Base-by-base conservation (phyloP, 169 alveolate species). In the Eimeria falciformis region DNA sequence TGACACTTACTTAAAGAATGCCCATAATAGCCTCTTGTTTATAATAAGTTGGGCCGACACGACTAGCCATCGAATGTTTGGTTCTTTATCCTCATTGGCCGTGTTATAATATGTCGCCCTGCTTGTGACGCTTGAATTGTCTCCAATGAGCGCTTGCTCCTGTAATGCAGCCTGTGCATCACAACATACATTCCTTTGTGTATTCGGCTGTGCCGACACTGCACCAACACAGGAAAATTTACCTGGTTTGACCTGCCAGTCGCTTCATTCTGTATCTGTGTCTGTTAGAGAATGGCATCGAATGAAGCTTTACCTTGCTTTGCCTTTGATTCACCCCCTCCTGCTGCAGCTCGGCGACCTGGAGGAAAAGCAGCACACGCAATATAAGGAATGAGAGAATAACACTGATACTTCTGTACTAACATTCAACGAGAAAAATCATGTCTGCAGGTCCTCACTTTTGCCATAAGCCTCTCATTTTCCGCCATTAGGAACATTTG, bases 401-500 rank as follows among this genome's bases (percentile, higher is more conserved):
- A n/a, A n/a, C n/a, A 4, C 66, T 47, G 33, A 14, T 3, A 4
- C 58, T 1, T n/a, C 37, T 6, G 58, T 18, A 25, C 5, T 40
- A n/a, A 23, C 62, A 18, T 37, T 33, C 9, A 43, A n/a, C 40
- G 5, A 11, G 5, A 46, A 33, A 17, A 37, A 25, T 29, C 62
- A 73, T 43, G 62, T 25, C 45, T 73, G 12, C 25, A 3, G 11
- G 0, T 55, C 66, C 81, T 33, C 50, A 89, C 93, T 55, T 89
- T 82, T 45, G 69, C 77, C 93, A 89, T 89, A n/a, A 89, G 93
- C 47, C 93, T 53, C 27, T 73, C 89, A 55, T 89, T 89, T 89
- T 89, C 93, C 18, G 93, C 86, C 93, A 89, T 89, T 2, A 89
- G 82, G 65, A 89, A 89, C 93, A 89, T 89, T 58, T 89, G 93